Evolutionary conservation across 2,329 filamentous ascomycete genomes (phyloP).

Genomic region (Didymellaceae sp.): DNA sequence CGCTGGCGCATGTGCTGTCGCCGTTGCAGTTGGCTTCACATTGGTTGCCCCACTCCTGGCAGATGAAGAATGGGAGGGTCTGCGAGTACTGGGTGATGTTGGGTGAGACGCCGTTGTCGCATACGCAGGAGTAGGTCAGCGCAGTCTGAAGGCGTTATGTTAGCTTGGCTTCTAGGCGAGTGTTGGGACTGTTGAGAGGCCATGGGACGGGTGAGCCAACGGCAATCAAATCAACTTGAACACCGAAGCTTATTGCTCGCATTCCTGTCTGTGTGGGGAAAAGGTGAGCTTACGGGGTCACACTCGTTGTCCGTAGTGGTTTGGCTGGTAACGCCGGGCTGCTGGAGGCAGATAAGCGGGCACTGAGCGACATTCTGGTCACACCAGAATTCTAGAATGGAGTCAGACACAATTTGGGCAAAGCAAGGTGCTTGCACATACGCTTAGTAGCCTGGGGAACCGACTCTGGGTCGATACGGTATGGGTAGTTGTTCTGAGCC

Average conservation of each 20-base stretch:
- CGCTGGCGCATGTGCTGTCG: slow-evolving; percentile 61
- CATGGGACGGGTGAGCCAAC: slow-evolving; percentile 3
- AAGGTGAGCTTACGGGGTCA: slow-evolving; percentile 60
- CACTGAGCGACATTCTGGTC: slow-evolving; percentile 66
- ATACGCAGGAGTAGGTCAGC: slow-evolving; percentile 75
- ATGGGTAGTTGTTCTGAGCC: slow-evolving; percentile 36
- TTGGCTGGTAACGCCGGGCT: slow-evolving; percentile 49
- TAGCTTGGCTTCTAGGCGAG: slow-evolving; percentile 2
- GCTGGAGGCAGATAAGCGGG: slow-evolving; percentile 75
- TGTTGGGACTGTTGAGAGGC: slow-evolving; percentile 13
- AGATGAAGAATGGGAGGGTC: slow-evolving; percentile 79
- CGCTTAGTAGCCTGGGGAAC: slow-evolving; percentile 62
- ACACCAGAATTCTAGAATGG: slow-evolving; percentile 67
- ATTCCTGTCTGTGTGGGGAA: not conserved
- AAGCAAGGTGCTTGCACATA: slow-evolving; percentile 47
- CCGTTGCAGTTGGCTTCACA: slow-evolving; percentile 66
- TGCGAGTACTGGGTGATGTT: slow-evolving; percentile 79
- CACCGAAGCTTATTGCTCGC: not conserved
- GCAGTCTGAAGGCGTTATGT: slow-evolving; percentile 42
- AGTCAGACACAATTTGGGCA: slow-evolving; percentile 25
- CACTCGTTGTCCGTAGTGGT: slow-evolving; percentile 69
- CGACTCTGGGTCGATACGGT: slow-evolving; percentile 66
- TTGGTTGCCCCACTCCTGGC: slow-evolving; percentile 73
- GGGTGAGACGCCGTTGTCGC: slow-evolving; percentile 68
- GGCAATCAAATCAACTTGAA: not conserved